Evolutionary conservation across 176 grass and related monocot genomes (phyloP).

Genomic region (Lolium perenne): DNA sequence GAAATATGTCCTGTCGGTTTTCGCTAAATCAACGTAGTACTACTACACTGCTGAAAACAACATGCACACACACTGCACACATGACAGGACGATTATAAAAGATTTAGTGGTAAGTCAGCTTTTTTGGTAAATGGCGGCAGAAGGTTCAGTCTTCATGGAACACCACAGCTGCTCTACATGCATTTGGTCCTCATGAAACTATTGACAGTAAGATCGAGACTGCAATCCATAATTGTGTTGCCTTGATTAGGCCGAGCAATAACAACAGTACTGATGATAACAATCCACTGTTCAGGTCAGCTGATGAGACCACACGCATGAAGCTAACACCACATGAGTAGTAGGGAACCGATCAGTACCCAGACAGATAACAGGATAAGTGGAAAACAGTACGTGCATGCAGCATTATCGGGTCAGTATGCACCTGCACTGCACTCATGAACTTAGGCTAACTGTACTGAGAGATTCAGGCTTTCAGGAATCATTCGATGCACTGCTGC

Average conservation of each 20-base stretch:
- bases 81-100: too few species aligned
- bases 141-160: too few species aligned
- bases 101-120: too few species aligned
- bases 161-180: neutral
- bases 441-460: neutral
- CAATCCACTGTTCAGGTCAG: neutral
- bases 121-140: too few species aligned
- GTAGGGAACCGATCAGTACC: too few species aligned
- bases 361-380: too few species aligned
- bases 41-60: too few species aligned
- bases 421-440: neutral
- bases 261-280: neutral
- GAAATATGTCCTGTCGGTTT: neutral
- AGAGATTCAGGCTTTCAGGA: conserved; percentile 1
- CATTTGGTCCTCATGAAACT: neutral
- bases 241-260: neutral
- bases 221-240: neutral
- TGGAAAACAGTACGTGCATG: too few species aligned
- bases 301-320: neutral
- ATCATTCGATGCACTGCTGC: neutral
- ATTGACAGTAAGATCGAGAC: neutral
- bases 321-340: neutral
- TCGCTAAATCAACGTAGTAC: neutral
- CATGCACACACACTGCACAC: too few species aligned
- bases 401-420: neutral